A percentile compares a stretch with the other conserved stretches of the same genome.
These are phyloP conservation scores for Lignosus rhinocerotis DNA, from an alignment of 1,284 basidiomycete species.

Conservation along the genomic window DNA sequence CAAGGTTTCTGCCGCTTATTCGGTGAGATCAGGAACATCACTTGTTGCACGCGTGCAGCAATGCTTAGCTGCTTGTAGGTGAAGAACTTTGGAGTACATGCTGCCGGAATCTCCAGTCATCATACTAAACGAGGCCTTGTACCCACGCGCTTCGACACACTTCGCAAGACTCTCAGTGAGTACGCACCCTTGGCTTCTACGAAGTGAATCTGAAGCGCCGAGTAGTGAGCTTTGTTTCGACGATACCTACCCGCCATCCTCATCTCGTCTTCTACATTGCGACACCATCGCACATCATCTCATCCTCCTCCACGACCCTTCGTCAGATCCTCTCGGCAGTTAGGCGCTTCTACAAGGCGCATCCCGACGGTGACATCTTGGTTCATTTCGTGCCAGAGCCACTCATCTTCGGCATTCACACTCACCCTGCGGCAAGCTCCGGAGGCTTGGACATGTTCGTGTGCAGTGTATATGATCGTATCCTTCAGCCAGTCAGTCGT, in stretches of 20 bases:
- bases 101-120: slow-evolving; percentile 46
- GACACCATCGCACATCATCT: slow-evolving; percentile 56
- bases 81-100: slow-evolving; percentile 59
- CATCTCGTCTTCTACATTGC: slow-evolving; percentile 69
- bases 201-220: not conserved
- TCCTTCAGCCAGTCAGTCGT: slow-evolving; percentile 60
- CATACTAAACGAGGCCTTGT: slow-evolving; percentile 57
- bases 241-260: slow-evolving; percentile 39
- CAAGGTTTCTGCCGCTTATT: slow-evolving; percentile 52
- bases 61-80: slow-evolving; percentile 40
- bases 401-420: slow-evolving; percentile 44
- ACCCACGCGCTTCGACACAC: slow-evolving; percentile 60
- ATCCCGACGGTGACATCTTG: slow-evolving; percentile 46
- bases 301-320: slow-evolving; percentile 57
- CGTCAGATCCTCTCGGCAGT: slow-evolving; percentile 65
- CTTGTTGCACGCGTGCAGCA: not conserved
- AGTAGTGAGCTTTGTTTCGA: slow-evolving; percentile 46
- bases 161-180: slow-evolving; percentile 65
- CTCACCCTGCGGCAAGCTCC: slow-evolving; percentile 40
- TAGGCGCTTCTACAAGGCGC: slow-evolving; percentile 52
- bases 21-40: slow-evolving; percentile 43
- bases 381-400: slow-evolving; percentile 74
- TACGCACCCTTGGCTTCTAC: not conserved
- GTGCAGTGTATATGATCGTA: slow-evolving; percentile 68
- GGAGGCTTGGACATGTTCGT: slow-evolving; percentile 50